phyloP scores from a whole-genome alignment of 176 grass and related monocot species.

The Phyllostachys edulis region DNA sequence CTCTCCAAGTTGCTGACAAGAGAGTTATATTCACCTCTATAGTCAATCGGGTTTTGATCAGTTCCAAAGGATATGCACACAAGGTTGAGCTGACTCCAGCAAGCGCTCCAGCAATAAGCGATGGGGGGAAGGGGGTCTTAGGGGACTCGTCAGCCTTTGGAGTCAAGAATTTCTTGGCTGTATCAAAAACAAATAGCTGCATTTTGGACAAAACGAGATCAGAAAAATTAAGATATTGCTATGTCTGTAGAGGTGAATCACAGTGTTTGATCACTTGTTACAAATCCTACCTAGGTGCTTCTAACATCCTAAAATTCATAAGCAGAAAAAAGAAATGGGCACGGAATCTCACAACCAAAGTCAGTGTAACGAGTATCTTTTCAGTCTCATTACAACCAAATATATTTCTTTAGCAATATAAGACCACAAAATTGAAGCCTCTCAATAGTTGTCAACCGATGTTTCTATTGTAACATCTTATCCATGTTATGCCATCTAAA shows the following conservation, averaged over 20 bases:
- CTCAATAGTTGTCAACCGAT: neutral
- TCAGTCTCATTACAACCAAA: neutral
- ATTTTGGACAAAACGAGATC: conserved; percentile 6
- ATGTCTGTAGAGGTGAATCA: neutral
- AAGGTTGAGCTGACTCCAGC: conserved; percentile 97
- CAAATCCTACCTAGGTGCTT: neutral
- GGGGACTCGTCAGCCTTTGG: conserved; percentile 59
- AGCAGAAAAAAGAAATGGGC: neutral
- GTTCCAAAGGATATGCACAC: conserved; percentile 91
- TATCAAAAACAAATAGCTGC: conserved; percentile 96
- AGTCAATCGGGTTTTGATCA: conserved; percentile 93
- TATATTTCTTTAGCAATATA: neutral
- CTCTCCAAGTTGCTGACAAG: neutral
- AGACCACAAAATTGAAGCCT: neutral
- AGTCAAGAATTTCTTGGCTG: conserved; percentile 92
- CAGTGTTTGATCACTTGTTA: neutral
- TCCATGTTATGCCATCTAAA: neutral
- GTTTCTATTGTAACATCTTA: neutral
- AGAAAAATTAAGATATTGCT: neutral
- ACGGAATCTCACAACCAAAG: neutral
- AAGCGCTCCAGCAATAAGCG: conserved; percentile 82
- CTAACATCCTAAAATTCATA: neutral
- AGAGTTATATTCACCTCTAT: conserved; percentile 62
- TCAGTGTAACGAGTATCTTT: neutral
- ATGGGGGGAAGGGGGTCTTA: conserved; percentile 66